Percentiles rank a stretch among this genome's conserved stretches.
Evolutionary conservation across 2,329 filamentous ascomycete genomes (phyloP).

Genomic region (Neofusicoccum parvum): DNA sequence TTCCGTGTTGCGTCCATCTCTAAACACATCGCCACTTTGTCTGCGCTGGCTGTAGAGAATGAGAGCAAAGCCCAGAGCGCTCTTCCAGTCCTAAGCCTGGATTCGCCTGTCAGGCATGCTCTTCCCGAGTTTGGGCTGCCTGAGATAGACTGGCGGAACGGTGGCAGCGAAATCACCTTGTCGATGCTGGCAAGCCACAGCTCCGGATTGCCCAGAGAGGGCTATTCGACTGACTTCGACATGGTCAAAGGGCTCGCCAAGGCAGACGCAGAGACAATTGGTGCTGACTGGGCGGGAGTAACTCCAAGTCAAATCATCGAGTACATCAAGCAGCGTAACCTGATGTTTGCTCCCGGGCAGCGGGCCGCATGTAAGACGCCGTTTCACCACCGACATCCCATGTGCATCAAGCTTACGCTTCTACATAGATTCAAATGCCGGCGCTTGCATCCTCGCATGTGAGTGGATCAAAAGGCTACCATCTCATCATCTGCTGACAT

Average conservation of each 20-base stretch:
- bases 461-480: not conserved
- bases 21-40: constrained; percentile 33
- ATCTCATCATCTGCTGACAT: constrained; percentile 19
- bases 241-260: constrained; percentile 30
- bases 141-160: constrained; percentile 32
- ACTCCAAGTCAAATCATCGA: constrained; percentile 29
- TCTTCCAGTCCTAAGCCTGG: constrained; percentile 25
- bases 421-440: constrained; percentile 32
- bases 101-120: constrained; percentile 29
- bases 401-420: not conserved
- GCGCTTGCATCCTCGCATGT: constrained; percentile 31
- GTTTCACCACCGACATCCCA: not conserved
- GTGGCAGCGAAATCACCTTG: constrained; percentile 36
- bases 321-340: constrained; percentile 24
- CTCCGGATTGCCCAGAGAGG: constrained; percentile 32
- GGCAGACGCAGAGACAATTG: constrained; percentile 31
- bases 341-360: constrained; percentile 37
- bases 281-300: constrained; percentile 30
- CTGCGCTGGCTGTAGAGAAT: constrained; percentile 29
- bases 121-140: constrained; percentile 31
- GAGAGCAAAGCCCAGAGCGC: constrained; percentile 18
- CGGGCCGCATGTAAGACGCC: constrained; percentile 27
- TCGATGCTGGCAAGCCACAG: constrained; percentile 37
- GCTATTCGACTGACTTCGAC: constrained; percentile 35
- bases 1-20: constrained; percentile 35